Base-by-base conservation (phyloP, 2,329 filamentous ascomycete species). In the Fusarium domesticum region DNA sequence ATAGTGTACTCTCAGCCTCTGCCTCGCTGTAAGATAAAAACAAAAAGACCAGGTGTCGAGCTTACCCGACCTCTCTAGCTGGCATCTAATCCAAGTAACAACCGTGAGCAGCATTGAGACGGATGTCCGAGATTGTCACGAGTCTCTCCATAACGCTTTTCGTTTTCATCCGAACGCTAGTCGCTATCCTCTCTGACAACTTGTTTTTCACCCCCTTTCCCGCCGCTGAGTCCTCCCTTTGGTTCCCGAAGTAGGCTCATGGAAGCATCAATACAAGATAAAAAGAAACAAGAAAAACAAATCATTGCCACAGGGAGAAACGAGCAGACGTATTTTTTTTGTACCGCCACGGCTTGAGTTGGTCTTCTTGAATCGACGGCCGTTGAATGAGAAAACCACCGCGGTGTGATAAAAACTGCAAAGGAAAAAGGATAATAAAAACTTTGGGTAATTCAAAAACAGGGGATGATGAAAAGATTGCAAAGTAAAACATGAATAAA, bases 71-170 rank as follows among this genome's bases (percentile, higher is more conserved):
- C 23, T 28, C 54, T 53, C 54, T 58, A 59, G 33, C 54, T 55
- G 57, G 57, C 48, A 54, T 59, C 56, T 59, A 56, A 50, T 50
- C 50, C 49, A 56, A 55, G 45, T 25, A 42, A 45, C 42, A 36
- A 45, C 31, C 23, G 7, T 28, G n/a, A n/a, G n/a, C n/a, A n/a
- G n/a, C n/a, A n/a, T n/a, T n/a, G n/a, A n/a, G n/a, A n/a, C n/a
- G n/a, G n/a, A n/a, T n/a, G n/a, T n/a, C n/a, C n/a, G n/a, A n/a
- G n/a, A n/a, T n/a, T n/a, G n/a, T n/a, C n/a, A n/a, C n/a, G n/a
- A n/a, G n/a, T n/a, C n/a, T n/a, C n/a, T n/a, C n/a, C n/a, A n/a
- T n/a, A n/a, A n/a, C n/a, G n/a, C n/a, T n/a, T n/a, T n/a, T n/a
- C n/a, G n/a, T n/a, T n/a, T n/a, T n/a, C 20, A 8, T 12, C 23